Conservation (phyloP, 768 basidiomycete genomes). For the Leccinellum luteum region DNA sequence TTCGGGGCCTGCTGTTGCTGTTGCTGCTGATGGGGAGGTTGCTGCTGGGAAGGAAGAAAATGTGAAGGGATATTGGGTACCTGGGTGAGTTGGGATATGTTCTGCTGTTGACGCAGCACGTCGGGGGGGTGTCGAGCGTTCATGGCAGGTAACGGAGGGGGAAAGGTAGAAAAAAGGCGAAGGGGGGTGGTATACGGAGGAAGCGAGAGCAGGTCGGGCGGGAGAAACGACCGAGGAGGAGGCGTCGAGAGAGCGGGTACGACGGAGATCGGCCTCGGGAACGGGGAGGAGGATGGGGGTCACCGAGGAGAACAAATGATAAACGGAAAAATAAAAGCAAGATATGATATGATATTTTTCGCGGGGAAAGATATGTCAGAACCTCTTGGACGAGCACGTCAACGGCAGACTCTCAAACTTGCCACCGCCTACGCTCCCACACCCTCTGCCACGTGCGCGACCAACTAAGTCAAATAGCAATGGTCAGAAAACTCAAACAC, state of each 20-base stretch:
- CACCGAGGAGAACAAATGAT: slow-evolving; percentile 8
- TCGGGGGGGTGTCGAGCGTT: slow-evolving; percentile 45
- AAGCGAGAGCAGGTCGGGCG: slow-evolving; percentile 5
- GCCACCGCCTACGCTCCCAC: slow-evolving; percentile 25
- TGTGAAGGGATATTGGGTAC: slow-evolving; percentile 36
- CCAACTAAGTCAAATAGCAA: slow-evolving; percentile 23
- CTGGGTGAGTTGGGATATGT: slow-evolving; percentile 39
- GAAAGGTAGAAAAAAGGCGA: background rate
- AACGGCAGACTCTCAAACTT: slow-evolving; percentile 27
- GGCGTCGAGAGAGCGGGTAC: slow-evolving; percentile 9
- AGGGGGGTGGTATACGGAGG: background rate
- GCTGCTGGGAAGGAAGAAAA: slow-evolving; percentile 39
- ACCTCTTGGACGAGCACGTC: slow-evolving; percentile 25
- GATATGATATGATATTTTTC: slow-evolving; percentile 32
- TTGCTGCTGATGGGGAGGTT: slow-evolving; percentile 32
- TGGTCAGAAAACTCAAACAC: slow-evolving; percentile 93
- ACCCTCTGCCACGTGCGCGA: slow-evolving; percentile 32
- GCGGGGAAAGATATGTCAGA: slow-evolving; percentile 26
- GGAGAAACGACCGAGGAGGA: slow-evolving; percentile 1
- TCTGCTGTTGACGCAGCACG: slow-evolving; percentile 44
- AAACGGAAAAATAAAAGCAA: slow-evolving; percentile 21
- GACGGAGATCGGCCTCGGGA: slow-evolving; percentile 18
- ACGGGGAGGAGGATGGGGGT: slow-evolving; percentile 1
- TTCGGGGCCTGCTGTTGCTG: slow-evolving; percentile 33
- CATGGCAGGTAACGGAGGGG: slow-evolving; percentile 33